These are phyloP conservation scores for Endocladia muricata DNA, from an alignment of 31 red algal genomes.

Conservation along the genomic window DNA sequence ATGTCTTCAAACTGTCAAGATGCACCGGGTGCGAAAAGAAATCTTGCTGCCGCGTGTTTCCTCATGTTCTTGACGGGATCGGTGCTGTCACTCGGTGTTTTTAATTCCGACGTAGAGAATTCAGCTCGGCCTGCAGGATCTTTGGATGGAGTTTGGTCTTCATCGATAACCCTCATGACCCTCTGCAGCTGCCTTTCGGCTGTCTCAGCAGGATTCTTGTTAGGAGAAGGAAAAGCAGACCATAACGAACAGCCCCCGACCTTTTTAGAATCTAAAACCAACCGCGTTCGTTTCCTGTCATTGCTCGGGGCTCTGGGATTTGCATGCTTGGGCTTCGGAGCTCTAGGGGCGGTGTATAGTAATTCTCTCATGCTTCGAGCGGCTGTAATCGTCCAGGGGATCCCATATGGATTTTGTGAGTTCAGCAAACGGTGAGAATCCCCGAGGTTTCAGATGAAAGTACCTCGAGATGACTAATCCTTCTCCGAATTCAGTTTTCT, in stretches of 20 bases:
- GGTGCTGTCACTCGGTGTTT: neutral
- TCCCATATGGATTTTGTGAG: neutral
- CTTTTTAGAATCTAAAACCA: neutral
- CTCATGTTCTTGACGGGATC: constrained; percentile 10
- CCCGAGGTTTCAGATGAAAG: neutral
- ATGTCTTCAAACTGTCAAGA: too few species aligned
- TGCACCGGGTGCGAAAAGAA: too few species aligned
- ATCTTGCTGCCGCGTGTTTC: too few species aligned
- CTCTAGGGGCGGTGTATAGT: neutral
- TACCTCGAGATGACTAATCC: neutral
- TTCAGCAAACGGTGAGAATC: too few species aligned
- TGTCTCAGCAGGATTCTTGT: neutral
- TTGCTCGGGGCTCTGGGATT: neutral
- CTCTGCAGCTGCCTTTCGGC: neutral
- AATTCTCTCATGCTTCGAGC: neutral
- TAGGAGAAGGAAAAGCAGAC: neutral
- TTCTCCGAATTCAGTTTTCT: neutral
- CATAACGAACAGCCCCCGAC: neutral
- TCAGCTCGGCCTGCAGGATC: neutral
- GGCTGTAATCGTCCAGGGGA: neutral
- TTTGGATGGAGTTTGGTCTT: constrained; percentile 1
- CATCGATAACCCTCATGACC: neutral
- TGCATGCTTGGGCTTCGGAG: neutral
- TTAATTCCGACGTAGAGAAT: neutral
- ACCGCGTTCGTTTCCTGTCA: neutral